phyloP scores from a whole-genome alignment of 345 rosid species.

The Eucalyptus curtisii region DNA sequence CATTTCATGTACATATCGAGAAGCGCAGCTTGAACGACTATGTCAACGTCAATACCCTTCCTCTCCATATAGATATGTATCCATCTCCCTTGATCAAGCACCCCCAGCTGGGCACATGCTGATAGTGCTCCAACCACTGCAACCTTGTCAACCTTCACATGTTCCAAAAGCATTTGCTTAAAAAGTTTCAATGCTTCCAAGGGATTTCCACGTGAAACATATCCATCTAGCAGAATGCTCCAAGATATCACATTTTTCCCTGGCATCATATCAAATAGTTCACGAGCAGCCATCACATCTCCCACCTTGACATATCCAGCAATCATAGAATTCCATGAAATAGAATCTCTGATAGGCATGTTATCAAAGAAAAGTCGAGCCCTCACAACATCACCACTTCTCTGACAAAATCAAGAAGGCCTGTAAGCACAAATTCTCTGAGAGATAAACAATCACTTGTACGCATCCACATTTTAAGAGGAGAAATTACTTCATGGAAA shows the following conservation, averaged over 20 bases:
- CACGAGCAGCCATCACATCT: conserved; percentile 16
- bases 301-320: conserved; percentile 16
- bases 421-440: not conserved
- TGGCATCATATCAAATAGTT: conserved; percentile 17
- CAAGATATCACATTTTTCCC: conserved; percentile 24
- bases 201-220: conserved; percentile 8
- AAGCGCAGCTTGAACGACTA: conserved; percentile 16
- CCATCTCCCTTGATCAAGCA: conserved; percentile 28
- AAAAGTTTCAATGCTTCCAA: conserved; percentile 20
- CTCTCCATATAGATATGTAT: conserved; percentile 10
- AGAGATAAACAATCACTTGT: not conserved
- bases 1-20: conserved; percentile 29
- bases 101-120: conserved; percentile 21
- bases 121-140: conserved; percentile 16
- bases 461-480: not conserved
- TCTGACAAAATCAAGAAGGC: not conserved
- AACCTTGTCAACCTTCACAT: conserved; percentile 2
- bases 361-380: conserved; percentile 24
- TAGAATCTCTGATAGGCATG: conserved; percentile 23
- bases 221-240: conserved; percentile 33
- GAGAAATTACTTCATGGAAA: not conserved
- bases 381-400: not conserved
- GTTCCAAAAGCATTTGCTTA: conserved; percentile 15
- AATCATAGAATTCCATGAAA: conserved; percentile 39
- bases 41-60: conserved; percentile 1